Evolutionary conservation across 192 early-diverging fungal genomes (phyloP).

Genomic region (Backusella australiensis): DNA sequence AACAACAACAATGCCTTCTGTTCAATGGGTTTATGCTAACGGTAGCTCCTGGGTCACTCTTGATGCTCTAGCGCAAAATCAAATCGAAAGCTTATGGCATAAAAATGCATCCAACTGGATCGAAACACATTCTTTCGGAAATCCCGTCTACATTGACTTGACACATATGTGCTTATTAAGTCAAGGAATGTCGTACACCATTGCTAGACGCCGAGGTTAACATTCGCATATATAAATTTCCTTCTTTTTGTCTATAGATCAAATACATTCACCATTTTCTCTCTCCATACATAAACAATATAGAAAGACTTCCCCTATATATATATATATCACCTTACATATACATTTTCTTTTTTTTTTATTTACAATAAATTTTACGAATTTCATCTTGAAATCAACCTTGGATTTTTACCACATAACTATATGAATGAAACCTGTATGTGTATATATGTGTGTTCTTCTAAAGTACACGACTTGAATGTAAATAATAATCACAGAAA

Average conservation of each 20-base stretch:
- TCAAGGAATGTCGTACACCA: not conserved
- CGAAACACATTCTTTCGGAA: not conserved
- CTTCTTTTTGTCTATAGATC: not conserved
- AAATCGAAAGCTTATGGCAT: not conserved
- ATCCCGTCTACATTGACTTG: not conserved
- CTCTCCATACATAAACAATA: not conserved
- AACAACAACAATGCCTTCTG: not conserved
- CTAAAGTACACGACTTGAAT: too few relatives aligned
- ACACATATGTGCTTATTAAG: constrained; percentile 2
- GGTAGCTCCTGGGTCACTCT: not conserved
- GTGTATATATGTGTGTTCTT: too few relatives aligned
- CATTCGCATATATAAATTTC: not conserved
- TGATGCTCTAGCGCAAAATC: not conserved
- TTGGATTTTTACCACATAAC: too few relatives aligned
- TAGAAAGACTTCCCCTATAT: not conserved
- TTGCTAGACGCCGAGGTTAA: not conserved
- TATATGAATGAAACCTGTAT: too few relatives aligned
- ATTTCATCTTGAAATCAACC: too few relatives aligned
- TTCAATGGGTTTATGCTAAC: constrained; percentile 11
- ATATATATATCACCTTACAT: too few relatives aligned
- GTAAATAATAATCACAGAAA: too few relatives aligned
- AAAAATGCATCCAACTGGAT: constrained; percentile 7
- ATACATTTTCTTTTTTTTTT: too few relatives aligned
- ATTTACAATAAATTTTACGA: too few relatives aligned
- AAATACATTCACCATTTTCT: not conserved